phyloP scores from a whole-genome alignment of 108 stramenopile species.

The Fistulifera pelliculosa region DNA sequence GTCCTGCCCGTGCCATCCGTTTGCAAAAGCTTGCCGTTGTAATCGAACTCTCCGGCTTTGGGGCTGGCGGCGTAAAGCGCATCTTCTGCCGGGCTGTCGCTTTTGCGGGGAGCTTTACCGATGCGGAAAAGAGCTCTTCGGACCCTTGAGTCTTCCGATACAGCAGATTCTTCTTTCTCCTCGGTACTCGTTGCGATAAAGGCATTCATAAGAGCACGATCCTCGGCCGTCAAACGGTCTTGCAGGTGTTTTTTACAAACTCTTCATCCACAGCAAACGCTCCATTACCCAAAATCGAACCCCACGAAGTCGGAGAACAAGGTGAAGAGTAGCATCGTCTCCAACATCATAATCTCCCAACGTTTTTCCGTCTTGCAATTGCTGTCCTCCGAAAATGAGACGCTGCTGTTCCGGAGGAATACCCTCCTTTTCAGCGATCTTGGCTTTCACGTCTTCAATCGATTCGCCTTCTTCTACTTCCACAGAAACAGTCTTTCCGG shows the following conservation, averaged over 20 bases:
- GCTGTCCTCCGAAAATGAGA: conserved; percentile 96
- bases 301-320: conserved; percentile 85
- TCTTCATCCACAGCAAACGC: conserved; percentile 64
- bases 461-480: conserved; percentile 96
- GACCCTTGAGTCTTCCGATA: conserved; percentile 16
- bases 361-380: conserved; percentile 91
- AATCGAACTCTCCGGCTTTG: conserved; percentile 51
- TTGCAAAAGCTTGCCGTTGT: conserved; percentile 48
- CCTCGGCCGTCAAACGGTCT: conserved; percentile 37
- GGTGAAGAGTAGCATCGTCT: conserved; percentile 90
- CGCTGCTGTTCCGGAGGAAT: conserved; percentile 94
- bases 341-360: conserved; percentile 93
- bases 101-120: conserved; percentile 24
- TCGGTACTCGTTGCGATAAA: conserved; percentile 28
- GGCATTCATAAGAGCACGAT: conserved; percentile 60
- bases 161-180: background rate
- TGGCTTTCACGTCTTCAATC: conserved; percentile 95
- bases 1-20: conserved; percentile 52
- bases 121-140: conserved; percentile 62
- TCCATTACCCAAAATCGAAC: conserved; percentile 35
- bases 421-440: conserved; percentile 95
- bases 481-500: conserved; percentile 92
- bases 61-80: conserved; percentile 27
- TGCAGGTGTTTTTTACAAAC: conserved; percentile 68
- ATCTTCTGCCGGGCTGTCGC: conserved; percentile 44